Evolutionary conservation across 1,139 yeast species (phyloP), one percentile per base, ranked within the genome.

Genomic region (Yamadazyma membranifaciens): DNA sequence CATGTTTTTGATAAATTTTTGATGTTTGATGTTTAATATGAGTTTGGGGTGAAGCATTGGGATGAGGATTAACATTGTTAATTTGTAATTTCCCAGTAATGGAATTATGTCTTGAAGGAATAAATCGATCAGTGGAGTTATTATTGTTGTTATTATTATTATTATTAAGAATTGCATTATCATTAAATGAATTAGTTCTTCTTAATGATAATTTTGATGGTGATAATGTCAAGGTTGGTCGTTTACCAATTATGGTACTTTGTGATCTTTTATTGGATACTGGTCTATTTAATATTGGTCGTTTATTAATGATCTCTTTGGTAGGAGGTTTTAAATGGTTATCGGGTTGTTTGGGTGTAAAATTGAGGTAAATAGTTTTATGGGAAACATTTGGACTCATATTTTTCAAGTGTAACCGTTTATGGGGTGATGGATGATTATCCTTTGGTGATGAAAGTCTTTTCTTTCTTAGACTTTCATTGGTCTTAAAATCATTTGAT

Each of bases 1-100:
- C 96, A 37, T 88, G 84, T 52, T 83, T 81, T 60, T 86, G 87
- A 59, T 88, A 88, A 4, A 83, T 81, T 49, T 79, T 73, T 31
- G 81, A 75, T 2, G 87, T 80, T 57, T 83, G 89, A 2, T 85
- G 84, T 53, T 78, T 78, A 33, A 85, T 78, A 59, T 84, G 77
- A 7, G 75, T 69, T 48, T 69, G 70, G 9, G 78, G 78, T 34
- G 75, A 69, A 26, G 77, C 77, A 53, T 69, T 69, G 4, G 77
- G 76, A 42, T 60, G 72, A 9, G 76, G 76, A 28, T 49, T 52
- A 15, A 54, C 49, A 22, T 52, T 54, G 22, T 59, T 53, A 7
- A 71, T 59, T 33, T 51, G 51, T 33, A 73, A 55, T 40, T 69
- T 70, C 6, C 73, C 70, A 3, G 69, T 63, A n/a, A 55, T 52